phyloP scores from a whole-genome alignment of 2,329 filamentous ascomycete species.

The Trichoderma pleuroti region DNA sequence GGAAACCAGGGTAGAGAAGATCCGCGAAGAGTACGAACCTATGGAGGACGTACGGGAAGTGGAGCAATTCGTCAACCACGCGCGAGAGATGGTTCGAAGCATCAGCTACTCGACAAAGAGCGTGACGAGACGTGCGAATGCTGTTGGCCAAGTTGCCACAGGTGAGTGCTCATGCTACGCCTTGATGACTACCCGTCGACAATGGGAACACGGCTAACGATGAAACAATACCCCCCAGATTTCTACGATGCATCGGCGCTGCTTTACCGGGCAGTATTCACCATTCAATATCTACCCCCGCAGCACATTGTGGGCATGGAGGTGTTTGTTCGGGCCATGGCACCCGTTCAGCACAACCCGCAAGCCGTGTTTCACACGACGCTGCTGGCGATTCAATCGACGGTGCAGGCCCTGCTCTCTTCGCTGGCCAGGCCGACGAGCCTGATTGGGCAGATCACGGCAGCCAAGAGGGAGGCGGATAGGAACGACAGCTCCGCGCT shows the following conservation, averaged over 20 bases:
- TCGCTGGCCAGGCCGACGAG: slow-evolving; percentile 75
- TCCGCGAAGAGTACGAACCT: slow-evolving; percentile 84
- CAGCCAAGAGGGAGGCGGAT: slow-evolving; percentile 71
- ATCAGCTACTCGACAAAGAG: slow-evolving; percentile 81
- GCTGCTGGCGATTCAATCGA: slow-evolving; percentile 76
- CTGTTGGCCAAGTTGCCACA: slow-evolving; percentile 60
- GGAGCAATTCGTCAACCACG: slow-evolving; percentile 88
- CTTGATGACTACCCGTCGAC: neutral
- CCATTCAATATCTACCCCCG: slow-evolving; percentile 64
- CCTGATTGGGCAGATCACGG: slow-evolving; percentile 72
- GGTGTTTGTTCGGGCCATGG: slow-evolving; percentile 64
- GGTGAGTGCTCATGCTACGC: slow-evolving; percentile 42
- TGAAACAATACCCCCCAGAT: slow-evolving; percentile 43
- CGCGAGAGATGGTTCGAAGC: slow-evolving; percentile 81
- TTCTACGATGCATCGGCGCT: slow-evolving; percentile 63
- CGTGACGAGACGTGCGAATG: slow-evolving; percentile 75
- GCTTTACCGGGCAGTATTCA: slow-evolving; percentile 49
- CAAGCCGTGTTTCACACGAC: slow-evolving; percentile 69
- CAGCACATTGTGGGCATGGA: slow-evolving; percentile 68
- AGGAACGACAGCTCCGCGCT: slow-evolving; percentile 72
- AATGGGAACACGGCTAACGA: neutral
- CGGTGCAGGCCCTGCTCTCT: slow-evolving; percentile 74
- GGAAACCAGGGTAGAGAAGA: slow-evolving; percentile 74
- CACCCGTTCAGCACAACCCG: slow-evolving; percentile 69
- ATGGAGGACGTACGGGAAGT: slow-evolving; percentile 81